Conservation (phyloP, 768 basidiomycete species). For the Macrolepiota albuminosa region DNA sequence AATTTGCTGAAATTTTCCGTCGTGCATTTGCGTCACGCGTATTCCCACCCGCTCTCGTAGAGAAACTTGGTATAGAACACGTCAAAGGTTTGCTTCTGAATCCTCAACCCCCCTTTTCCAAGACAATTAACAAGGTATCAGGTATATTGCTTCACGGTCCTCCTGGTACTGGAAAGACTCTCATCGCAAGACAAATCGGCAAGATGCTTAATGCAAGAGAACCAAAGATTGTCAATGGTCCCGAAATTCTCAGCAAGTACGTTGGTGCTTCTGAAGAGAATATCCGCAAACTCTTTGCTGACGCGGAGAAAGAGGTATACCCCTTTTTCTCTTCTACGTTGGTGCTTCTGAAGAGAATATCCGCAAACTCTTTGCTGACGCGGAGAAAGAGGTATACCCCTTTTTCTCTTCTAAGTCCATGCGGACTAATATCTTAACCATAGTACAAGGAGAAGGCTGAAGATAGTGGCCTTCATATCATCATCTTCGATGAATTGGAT, state of each 20-base stretch:
- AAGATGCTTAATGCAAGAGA: slow-evolving; percentile 99
- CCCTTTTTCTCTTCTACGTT: slow-evolving; percentile 35
- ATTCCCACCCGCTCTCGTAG: slow-evolving; percentile 95
- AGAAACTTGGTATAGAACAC: slow-evolving; percentile 97
- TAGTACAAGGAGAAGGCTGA: slow-evolving; percentile 97
- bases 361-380: slow-evolving; percentile 95
- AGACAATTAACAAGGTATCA: slow-evolving; percentile 22
- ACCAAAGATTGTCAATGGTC: slow-evolving; percentile 97
- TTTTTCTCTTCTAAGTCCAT: not conserved
- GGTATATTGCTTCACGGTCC: slow-evolving; percentile 95
- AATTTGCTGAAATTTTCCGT: slow-evolving; percentile 96
- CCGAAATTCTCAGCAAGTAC: slow-evolving; percentile 95
- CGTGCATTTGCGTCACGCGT: slow-evolving; percentile 97
- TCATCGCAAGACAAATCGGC: slow-evolving; percentile 97
- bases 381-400: slow-evolving; percentile 81
- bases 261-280: slow-evolving; percentile 98
- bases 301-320: slow-evolving; percentile 91
- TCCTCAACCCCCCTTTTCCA: not conserved
- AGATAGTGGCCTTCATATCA: slow-evolving; percentile 96
- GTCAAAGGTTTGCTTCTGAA: slow-evolving; percentile 70
- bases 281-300: slow-evolving; percentile 94
- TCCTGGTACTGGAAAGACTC: slow-evolving; percentile 97
- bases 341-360: slow-evolving; percentile 98
- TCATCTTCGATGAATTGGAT: slow-evolving; percentile 98
- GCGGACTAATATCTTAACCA: not conserved